A percentile compares a stretch with the other conserved stretches of the same genome.
phyloP scores from a whole-genome alignment of 306 rosid species.

The Adenanthera pavonina region DNA sequence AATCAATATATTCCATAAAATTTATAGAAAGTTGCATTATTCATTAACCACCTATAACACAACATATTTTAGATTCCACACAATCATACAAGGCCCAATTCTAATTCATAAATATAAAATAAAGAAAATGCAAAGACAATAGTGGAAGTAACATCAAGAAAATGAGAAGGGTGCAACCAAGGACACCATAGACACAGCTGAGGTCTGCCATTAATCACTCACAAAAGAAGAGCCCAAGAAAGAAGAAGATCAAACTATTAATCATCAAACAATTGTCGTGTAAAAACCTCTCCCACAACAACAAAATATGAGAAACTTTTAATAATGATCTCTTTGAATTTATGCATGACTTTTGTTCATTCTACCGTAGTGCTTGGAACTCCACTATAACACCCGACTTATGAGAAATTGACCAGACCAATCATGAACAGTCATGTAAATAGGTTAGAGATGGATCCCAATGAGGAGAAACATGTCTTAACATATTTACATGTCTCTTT shows the following conservation, averaged over 20 bases:
- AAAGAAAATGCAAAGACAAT: slow-evolving; percentile 27
- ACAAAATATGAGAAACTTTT: neutral
- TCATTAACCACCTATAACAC: too few species aligned
- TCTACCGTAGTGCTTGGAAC: neutral
- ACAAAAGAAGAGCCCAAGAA: neutral
- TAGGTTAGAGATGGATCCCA: neutral
- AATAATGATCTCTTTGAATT: slow-evolving; percentile 1
- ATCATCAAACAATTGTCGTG: neutral
- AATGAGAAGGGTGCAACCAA: neutral
- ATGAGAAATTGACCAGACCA: neutral
- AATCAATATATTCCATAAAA: too few species aligned
- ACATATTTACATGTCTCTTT: neutral
- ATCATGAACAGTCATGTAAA: neutral
- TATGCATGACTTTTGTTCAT: neutral
- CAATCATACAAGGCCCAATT: neutral
- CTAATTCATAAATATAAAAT: neutral
- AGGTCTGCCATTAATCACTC: neutral
- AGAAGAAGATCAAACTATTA: slow-evolving; percentile 1
- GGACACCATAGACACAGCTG: slow-evolving; percentile 22
- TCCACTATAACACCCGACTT: neutral
- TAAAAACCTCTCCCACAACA: neutral
- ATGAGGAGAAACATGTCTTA: too few species aligned
- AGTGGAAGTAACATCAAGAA: slow-evolving; percentile 17
- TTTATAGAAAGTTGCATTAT: too few species aligned
- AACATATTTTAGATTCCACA: too few species aligned